phyloP scores from a whole-genome alignment of 768 basidiomycete genomes.

The Amanita pallidorosea region DNA sequence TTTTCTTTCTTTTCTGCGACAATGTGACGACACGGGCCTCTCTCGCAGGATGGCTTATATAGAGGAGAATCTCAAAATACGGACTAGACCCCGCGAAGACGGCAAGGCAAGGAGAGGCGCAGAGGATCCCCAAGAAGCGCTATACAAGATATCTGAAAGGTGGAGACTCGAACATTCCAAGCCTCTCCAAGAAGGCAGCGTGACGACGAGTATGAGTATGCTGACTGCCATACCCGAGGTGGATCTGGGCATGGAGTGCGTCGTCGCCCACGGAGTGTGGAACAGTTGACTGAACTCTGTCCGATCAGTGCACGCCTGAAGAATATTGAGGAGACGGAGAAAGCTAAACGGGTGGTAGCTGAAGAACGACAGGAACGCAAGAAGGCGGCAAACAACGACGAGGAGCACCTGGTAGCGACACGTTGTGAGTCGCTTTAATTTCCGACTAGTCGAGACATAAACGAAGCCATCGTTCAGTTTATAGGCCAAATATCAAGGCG shows the following conservation, averaged over 20 bases:
- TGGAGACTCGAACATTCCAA: slow-evolving; percentile 51
- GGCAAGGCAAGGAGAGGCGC: slow-evolving; percentile 32
- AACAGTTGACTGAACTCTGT: slow-evolving; percentile 1
- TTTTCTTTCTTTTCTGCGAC: not conserved
- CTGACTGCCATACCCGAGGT: slow-evolving; percentile 97
- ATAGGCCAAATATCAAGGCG: slow-evolving; percentile 69
- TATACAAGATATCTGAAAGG: slow-evolving; percentile 62
- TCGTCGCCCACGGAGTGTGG: slow-evolving; percentile 12
- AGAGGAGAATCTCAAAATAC: slow-evolving; percentile 81
- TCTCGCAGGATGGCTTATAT: slow-evolving; percentile 89
- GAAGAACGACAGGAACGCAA: slow-evolving; percentile 59
- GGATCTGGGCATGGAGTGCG: slow-evolving; percentile 97
- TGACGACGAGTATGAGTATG: slow-evolving; percentile 91
- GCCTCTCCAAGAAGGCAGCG: slow-evolving; percentile 78
- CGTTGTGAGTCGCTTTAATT: slow-evolving; percentile 54
- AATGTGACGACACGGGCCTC: not conserved
- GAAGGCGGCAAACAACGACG: slow-evolving; percentile 41
- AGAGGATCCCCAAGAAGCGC: slow-evolving; percentile 65
- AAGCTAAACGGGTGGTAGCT: slow-evolving; percentile 79
- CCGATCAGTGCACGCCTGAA: slow-evolving; percentile 63
- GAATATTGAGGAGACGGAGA: slow-evolving; percentile 97
- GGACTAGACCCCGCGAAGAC: slow-evolving; percentile 43
- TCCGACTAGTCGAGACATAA: not conserved
- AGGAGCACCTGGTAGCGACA: slow-evolving; percentile 76
- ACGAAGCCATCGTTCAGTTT: slow-evolving; percentile 40